Base-by-base conservation (phyloP, 345 rosid genomes). In the Iberis pinnata region DNA sequence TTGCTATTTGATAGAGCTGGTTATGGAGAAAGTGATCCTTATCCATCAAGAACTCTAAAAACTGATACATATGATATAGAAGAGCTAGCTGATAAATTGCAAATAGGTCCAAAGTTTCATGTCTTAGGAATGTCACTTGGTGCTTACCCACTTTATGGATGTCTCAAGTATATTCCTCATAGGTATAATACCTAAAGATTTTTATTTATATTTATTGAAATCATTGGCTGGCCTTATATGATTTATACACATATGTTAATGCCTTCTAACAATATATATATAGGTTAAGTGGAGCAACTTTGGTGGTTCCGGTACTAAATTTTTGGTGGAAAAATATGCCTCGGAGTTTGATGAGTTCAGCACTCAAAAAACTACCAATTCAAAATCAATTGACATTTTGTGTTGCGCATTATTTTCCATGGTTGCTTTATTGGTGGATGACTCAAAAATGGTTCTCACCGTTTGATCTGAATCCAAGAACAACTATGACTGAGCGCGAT, bases 1-100 rank as follows among this genome's bases (percentile, higher is more conserved):
- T 51, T 90, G 18, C 68, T 27, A 72, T 90, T 69, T 41, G 96
- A 90, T 66, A 75, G 98, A 76, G 84, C 96, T 13, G 98, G 98
- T 13, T 87, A 90, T 57, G 98, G 95, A 43, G 92, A 90, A 66
- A 90, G 98, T 63, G 96, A 90, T 65, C 98, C 95, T 15, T 27
- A 82, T 60, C 90, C 89, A 22, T 73, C 78, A 22, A 77, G 89
- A 7, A 62, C 95, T 0, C 89, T 90, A 57, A 87, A 84, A 53
- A 80, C 71, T 47, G 92, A 84, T 65, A 94, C 96, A 43, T 75
- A 65, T 55, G 95, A 87, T 67, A 73, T 86, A 46, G 78, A 84
- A 78, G 92, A 90, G 70, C 74, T 90, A 12, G 96, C 85, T 0
- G 95, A 90, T 67, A 77, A 76, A 56, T 64, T 90, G 74, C 71